Percentiles rank a stretch among this genome's conserved stretches.
phyloP scores from a whole-genome alignment of 345 rosid genomes.

The Mallotus nudiflorus region DNA sequence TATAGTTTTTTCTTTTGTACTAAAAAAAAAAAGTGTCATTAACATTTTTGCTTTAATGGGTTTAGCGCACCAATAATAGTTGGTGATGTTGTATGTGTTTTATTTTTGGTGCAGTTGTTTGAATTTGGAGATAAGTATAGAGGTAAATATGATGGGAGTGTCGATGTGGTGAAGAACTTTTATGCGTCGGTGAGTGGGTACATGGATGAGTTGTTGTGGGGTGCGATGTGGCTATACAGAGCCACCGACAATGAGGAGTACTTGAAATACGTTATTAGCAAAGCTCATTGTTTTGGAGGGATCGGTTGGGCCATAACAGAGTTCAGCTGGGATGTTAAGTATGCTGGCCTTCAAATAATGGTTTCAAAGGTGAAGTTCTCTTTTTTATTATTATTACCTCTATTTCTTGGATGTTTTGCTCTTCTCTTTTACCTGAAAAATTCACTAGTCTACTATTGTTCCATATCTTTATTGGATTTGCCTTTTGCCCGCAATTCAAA shows the following conservation, averaged over 20 bases:
- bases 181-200: slow-evolving; percentile 97
- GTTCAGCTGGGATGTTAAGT: slow-evolving; percentile 40
- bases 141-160: slow-evolving; percentile 75
- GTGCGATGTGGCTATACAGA: slow-evolving; percentile 34
- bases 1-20: no score
- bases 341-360: slow-evolving; percentile 34
- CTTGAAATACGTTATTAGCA: slow-evolving; percentile 21
- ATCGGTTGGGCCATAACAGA: slow-evolving; percentile 33
- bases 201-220: slow-evolving; percentile 88
- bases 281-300: slow-evolving; percentile 27
- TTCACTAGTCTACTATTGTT: background rate
- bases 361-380: slow-evolving; percentile 24
- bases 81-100: background rate
- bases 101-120: slow-evolving; percentile 56
- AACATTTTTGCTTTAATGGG: background rate
- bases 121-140: slow-evolving; percentile 83
- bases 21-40: no score
- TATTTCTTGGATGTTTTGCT: no score
- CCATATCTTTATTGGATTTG: slow-evolving; percentile 29
- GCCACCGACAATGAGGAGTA: slow-evolving; percentile 33
- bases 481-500: slow-evolving; percentile 32
- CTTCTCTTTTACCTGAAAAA: background rate
- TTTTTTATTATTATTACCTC: background rate
- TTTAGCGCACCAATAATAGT: background rate
- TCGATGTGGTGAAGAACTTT: slow-evolving; percentile 76